phyloP scores from a whole-genome alignment of 805 yeast genomes.

The Wickerhamomyces strasburgensis region DNA sequence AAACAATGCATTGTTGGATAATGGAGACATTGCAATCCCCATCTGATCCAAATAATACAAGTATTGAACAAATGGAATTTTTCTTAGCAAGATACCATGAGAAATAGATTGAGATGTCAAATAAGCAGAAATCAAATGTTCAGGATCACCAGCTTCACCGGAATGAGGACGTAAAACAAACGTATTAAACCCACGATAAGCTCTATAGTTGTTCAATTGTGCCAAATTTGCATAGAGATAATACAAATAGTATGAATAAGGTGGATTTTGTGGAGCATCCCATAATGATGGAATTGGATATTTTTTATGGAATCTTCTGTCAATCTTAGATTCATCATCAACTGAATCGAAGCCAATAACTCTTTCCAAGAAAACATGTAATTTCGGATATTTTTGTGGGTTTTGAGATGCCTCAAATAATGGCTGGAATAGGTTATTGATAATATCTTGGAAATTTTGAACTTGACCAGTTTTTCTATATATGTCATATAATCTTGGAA shows the following conservation, averaged over 20 bases:
- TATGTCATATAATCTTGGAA: constrained; percentile 88
- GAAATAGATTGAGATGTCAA: constrained; percentile 88
- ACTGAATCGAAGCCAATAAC: constrained; percentile 98
- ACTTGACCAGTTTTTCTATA: constrained; percentile 77
- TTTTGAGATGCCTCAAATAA: constrained; percentile 83
- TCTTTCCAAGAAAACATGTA: constrained; percentile 81
- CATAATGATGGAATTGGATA: constrained; percentile 85
- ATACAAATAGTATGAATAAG: constrained; percentile 93
- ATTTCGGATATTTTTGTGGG: constrained; percentile 86
- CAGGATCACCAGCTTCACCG: constrained; percentile 99
- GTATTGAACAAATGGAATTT: constrained; percentile 92
- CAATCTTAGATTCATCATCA: constrained; percentile 94
- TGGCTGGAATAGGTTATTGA: constrained; percentile 79
- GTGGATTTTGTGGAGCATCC: constrained; percentile 80
- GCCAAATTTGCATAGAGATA: constrained; percentile 84
- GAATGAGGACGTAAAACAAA: constrained; percentile 96
- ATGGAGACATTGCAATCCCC: constrained; percentile 97
- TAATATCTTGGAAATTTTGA: constrained; percentile 65
- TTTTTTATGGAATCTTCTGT: constrained; percentile 73
- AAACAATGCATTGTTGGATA: constrained; percentile 93
- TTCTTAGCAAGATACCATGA: constrained; percentile 90
- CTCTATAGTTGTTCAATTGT: constrained; percentile 80
- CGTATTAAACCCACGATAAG: constrained; percentile 71
- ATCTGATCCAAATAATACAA: constrained; percentile 90
- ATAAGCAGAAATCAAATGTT: constrained; percentile 87